Conservation (phyloP, 2,329 filamentous ascomycete genomes). For the Plectosphaerella sp. region DNA sequence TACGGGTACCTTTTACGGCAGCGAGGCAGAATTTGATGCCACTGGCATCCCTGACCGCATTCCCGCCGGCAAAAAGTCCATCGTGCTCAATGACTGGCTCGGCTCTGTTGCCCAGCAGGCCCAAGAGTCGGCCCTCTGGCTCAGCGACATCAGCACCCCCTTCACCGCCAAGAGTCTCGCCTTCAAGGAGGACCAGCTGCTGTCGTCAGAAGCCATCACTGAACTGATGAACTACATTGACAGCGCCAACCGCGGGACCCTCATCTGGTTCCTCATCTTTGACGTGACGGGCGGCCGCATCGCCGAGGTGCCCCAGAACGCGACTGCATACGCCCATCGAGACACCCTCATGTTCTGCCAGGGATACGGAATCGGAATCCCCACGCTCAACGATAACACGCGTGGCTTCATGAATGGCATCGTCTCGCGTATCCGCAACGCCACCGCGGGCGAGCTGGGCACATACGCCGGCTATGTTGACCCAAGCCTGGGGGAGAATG, state of each 20-base stretch:
- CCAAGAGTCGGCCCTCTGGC: constrained; percentile 41
- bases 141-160: constrained; percentile 39
- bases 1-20: constrained; percentile 58
- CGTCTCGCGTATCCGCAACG: constrained; percentile 34
- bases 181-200: constrained; percentile 42
- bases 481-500: constrained; percentile 31
- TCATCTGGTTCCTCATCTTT: constrained; percentile 59
- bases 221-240: constrained; percentile 52
- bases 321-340: constrained; percentile 59
- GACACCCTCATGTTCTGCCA: constrained; percentile 62
- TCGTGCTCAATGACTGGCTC: constrained; percentile 58
- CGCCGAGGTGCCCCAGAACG: constrained; percentile 48
- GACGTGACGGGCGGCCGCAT: constrained; percentile 58
- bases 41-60: constrained; percentile 44
- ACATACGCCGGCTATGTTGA: constrained; percentile 64
- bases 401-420: constrained; percentile 48
- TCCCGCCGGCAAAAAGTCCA: constrained; percentile 32
- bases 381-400: constrained; percentile 38
- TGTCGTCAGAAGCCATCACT: constrained; percentile 39
- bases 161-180: constrained; percentile 58
- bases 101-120: constrained; percentile 50
- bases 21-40: constrained; percentile 47
- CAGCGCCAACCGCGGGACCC: constrained; percentile 40
- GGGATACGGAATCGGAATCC: constrained; percentile 51
- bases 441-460: constrained; percentile 34